phyloP scores from a whole-genome alignment of 495 filamentous ascomycete genomes.

The Evansstolkia leycettana region DNA sequence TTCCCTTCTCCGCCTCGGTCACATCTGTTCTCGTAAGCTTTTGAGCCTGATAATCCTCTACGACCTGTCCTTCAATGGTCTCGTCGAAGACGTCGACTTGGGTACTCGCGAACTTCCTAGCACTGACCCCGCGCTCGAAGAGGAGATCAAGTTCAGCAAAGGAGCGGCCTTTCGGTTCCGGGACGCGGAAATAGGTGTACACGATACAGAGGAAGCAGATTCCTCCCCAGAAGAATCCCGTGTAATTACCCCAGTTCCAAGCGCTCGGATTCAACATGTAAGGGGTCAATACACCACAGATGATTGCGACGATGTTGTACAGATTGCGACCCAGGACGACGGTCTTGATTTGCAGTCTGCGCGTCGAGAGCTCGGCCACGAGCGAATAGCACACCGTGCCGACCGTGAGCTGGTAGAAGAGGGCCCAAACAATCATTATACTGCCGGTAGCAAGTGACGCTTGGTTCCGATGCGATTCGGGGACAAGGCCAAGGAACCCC shows the following conservation, averaged over 20 bases:
- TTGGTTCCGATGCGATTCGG: constrained; percentile 35
- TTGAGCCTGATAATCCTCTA: not conserved
- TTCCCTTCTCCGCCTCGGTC: constrained; percentile 16
- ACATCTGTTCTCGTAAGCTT: constrained; percentile 7
- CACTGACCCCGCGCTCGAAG: constrained; percentile 52
- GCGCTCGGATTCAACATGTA: constrained; percentile 65
- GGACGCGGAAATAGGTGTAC: constrained; percentile 65
- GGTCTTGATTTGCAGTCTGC: constrained; percentile 67
- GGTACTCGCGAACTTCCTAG: constrained; percentile 55
- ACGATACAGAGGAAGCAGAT: constrained; percentile 62
- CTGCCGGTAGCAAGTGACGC: constrained; percentile 54
- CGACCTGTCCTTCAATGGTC: constrained; percentile 29
- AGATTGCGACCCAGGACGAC: constrained; percentile 57
- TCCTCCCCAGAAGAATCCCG: constrained; percentile 77
- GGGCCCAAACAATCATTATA: constrained; percentile 60
- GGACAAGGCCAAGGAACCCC: constrained; percentile 59
- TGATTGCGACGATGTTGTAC: constrained; percentile 60
- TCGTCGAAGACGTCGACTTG: constrained; percentile 57
- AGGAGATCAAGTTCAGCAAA: constrained; percentile 66
- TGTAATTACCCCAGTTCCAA: constrained; percentile 65
- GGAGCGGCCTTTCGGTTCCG: constrained; percentile 56
- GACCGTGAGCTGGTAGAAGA: constrained; percentile 65
- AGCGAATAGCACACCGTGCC: constrained; percentile 72
- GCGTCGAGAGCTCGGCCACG: constrained; percentile 61
- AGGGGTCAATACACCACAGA: constrained; percentile 58